Base-by-base conservation (phyloP, 106 monocot species). In the Ottelia alismoides region DNA sequence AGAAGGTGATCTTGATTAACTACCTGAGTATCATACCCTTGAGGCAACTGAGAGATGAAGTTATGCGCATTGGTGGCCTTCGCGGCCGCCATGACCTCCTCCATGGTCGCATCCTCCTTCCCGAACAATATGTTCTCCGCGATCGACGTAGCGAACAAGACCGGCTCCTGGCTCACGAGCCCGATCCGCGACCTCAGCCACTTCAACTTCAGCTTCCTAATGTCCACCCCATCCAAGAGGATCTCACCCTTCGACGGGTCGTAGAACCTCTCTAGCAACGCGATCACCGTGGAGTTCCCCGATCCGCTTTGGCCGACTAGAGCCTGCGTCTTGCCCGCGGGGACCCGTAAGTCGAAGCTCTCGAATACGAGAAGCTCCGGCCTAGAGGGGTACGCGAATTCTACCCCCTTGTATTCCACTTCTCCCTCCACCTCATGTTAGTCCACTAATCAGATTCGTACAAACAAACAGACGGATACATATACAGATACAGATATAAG, bases 1-100 rank as follows among this genome's bases (percentile, higher is more conserved):
- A n/a, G n/a, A n/a, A n/a, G n/a, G n/a, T n/a, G n/a, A n/a, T n/a
- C n/a, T 55, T 0, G 6, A 44, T 0, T 7, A 24, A 51, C 46
- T 40, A 84, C 90, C 78, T 76, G 72, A 11, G 92, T 86, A 26
- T 82, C 82, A 59, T 86, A 92, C 18, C 79, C 92, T 16, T 79
- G 71, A 0, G 92, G 92, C 16, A 87, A 82, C 53, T 74, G 57
- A 4, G 44, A 51, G 2, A 92, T 72, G 59, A 86, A 92, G 47
- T 68, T 65, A 30, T 82, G 82, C 25, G 92, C 92, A 57, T 92
- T 86, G 12, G 86, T 82, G 2, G 79, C 60, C 92, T 60, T 77
- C 32, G 86, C 79, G 0, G 82, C 78, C 0, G 71, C 74, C n/a
- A 66, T 49, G 9, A 92, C 26, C 67, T 92, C 89, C 0, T 16